A percentile compares a stretch with the other conserved stretches of the same genome.
phyloP scores from a whole-genome alignment of 306 rosid genomes.

The Trifolium repens region DNA sequence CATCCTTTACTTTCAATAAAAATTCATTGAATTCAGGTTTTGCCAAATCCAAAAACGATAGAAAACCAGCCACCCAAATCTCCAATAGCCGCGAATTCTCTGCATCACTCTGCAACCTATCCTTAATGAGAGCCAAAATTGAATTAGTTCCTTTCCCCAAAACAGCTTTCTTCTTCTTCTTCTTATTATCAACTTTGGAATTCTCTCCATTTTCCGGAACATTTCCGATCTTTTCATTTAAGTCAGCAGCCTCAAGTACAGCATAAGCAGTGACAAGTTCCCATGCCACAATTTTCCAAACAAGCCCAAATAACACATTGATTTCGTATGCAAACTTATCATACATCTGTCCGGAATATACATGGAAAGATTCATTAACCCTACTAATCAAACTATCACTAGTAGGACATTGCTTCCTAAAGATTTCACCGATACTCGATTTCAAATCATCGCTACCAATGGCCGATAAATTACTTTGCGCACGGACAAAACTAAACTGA shows the following conservation, averaged over 20 bases:
- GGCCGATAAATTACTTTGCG: slow-evolving; percentile 45
- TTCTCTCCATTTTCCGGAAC: slow-evolving; percentile 52
- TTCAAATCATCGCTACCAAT: slow-evolving; percentile 40
- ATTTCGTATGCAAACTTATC: slow-evolving; percentile 62
- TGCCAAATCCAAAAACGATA: slow-evolving; percentile 61
- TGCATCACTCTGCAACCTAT: slow-evolving; percentile 54
- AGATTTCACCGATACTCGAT: slow-evolving; percentile 49
- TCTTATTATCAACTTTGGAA: slow-evolving; percentile 65
- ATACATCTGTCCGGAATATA: slow-evolving; percentile 51
- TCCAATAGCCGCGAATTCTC: slow-evolving; percentile 54
- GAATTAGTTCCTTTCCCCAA: slow-evolving; percentile 78
- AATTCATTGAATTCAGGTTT: slow-evolving; percentile 58
- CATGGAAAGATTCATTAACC: slow-evolving; percentile 47
- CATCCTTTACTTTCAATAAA: slow-evolving; percentile 69
- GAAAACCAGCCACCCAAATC: slow-evolving; percentile 55
- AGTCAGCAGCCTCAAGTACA: slow-evolving; percentile 61
- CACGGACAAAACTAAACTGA: slow-evolving; percentile 59
- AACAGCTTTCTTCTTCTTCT: slow-evolving; percentile 79
- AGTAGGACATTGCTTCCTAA: slow-evolving; percentile 57
- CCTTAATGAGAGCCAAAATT: slow-evolving; percentile 68
- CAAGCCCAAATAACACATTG: slow-evolving; percentile 54
- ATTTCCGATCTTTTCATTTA: slow-evolving; percentile 51
- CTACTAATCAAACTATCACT: slow-evolving; percentile 49
- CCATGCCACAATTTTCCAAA: slow-evolving; percentile 81
- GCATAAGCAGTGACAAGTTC: slow-evolving; percentile 59